Base-by-base conservation (phyloP, 2,329 filamentous ascomycete species). In the Peltaster fructicola region DNA sequence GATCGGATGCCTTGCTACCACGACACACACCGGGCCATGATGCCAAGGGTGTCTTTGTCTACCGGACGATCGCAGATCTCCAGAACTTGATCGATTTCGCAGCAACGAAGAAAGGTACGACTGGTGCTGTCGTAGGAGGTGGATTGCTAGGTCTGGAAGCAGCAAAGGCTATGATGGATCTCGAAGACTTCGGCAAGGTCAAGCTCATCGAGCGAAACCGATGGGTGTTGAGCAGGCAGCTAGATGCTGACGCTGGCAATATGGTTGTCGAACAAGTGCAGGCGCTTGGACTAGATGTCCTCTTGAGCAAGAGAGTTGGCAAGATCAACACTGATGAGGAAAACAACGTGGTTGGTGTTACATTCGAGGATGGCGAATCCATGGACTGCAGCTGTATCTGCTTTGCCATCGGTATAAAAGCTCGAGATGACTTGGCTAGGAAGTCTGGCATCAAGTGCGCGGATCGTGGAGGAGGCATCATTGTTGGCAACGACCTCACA, bases 91-190 rank as follows among this genome's bases (percentile, higher is more conserved):
- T 92, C 29, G 56, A 61, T 1, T 91, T 76, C 43, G 69, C 79
- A 0, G 61, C 67, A 1, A 56, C 59, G 7, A 66, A 68, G 26
- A 75, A 70, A 37, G 78, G 69, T 4, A 68, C 71, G 2, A 65
- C 65, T 2, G 81, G 77, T 1, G 65, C 71, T 4, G 80, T 88
- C 0, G 77, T 92, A 3, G 82, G 82, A 13, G 82, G 82, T 25
- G 82, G 82, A 1, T 51, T 93, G 13, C 61, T 92, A 0, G 82
- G 82, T 1, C 64, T 93, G 0, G 82, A 92, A 53, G 82, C 82
- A 2, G 82, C 80, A 16, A 88, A 91, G 41, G 82, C 82, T 2
- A 82, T 92, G 78, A 73, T 84, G 57, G 81, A 91, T 43, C 56
- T 92, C 6, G 63, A 77, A 38, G 66, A 71, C 25, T 90, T 76